Percentiles rank a stretch among this genome's conserved stretches.
Conservation (phyloP, 2,329 filamentous ascomycete species). For the Botrytis paeoniae region DNA sequence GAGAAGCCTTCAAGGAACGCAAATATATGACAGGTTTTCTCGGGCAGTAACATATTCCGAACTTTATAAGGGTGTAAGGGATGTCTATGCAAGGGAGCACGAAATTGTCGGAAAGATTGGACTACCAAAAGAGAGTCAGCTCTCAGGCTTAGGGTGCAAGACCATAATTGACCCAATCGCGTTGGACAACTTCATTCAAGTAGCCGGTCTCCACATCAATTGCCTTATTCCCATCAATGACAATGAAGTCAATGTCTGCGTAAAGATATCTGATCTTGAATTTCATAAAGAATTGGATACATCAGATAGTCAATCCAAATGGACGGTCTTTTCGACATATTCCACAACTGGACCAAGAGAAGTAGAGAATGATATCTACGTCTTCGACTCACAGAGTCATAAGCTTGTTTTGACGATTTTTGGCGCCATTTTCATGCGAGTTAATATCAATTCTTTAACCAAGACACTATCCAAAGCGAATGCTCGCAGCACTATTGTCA, state of each 20-base stretch:
- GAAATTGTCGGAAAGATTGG: neutral
- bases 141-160: neutral
- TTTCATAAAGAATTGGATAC: neutral
- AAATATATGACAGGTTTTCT: neutral
- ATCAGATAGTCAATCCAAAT: neutral
- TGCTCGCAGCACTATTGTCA: neutral
- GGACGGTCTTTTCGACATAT: neutral
- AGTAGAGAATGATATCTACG: neutral
- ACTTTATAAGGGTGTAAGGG: slow-evolving; percentile 1
- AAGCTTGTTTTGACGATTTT: neutral
- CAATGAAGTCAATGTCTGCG: slow-evolving; percentile 29
- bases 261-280: slow-evolving; percentile 2
- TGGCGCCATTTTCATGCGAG: neutral
- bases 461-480: neutral
- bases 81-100: neutral
- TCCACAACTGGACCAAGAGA: neutral
- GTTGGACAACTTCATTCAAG: slow-evolving; percentile 39
- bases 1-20: neutral
- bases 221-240: neutral
- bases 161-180: neutral
- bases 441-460: neutral
- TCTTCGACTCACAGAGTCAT: neutral
- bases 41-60: slow-evolving; percentile 4
- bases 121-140: neutral
- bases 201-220: slow-evolving; percentile 35